A percentile compares a stretch with the other conserved stretches of the same genome.
Conservation (phyloP, 495 filamentous ascomycete species). For the Penicillium tannophilum region DNA sequence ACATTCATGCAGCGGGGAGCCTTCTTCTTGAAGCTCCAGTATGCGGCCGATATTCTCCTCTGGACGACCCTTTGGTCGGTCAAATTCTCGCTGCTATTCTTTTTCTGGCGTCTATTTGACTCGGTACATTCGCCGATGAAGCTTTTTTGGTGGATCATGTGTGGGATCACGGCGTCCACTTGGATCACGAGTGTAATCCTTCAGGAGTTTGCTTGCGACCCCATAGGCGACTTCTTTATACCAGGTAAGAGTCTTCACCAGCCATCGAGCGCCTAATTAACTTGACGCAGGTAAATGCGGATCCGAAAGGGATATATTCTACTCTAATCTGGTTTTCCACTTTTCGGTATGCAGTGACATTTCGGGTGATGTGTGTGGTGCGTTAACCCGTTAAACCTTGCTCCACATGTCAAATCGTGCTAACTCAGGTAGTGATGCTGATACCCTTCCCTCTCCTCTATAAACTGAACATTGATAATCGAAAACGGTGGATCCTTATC, state of each 20-base stretch:
- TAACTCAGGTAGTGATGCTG: not conserved
- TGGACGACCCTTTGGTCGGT: slow-evolving; percentile 1
- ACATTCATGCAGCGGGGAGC: not conserved
- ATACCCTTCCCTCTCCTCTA: slow-evolving; percentile 1
- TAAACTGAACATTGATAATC: not conserved
- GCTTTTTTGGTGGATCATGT: slow-evolving; percentile 6
- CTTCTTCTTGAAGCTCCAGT: not conserved
- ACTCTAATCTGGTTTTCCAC: slow-evolving; percentile 3
- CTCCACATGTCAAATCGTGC: not conserved
- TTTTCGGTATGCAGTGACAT: not conserved
- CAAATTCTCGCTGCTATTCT: not conserved
- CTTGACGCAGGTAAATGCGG: not conserved
- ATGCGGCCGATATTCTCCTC: not conserved
- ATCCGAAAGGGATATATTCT: slow-evolving; percentile 1
- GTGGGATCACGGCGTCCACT: slow-evolving; percentile 6
- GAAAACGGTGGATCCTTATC: not conserved
- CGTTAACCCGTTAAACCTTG: not conserved
- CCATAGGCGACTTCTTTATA: slow-evolving; percentile 2
- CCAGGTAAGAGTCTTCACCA: not conserved
- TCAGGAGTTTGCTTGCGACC: slow-evolving; percentile 10
- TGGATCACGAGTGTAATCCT: slow-evolving; percentile 9
- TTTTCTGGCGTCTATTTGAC: not conserved
- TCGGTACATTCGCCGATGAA: not conserved
- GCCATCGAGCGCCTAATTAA: not conserved
- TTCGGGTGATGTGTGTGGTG: not conserved